These are phyloP conservation scores for Centrapalus pauciflorus DNA, from an alignment of 129 eudicot species.

Conservation along the genomic window DNA sequence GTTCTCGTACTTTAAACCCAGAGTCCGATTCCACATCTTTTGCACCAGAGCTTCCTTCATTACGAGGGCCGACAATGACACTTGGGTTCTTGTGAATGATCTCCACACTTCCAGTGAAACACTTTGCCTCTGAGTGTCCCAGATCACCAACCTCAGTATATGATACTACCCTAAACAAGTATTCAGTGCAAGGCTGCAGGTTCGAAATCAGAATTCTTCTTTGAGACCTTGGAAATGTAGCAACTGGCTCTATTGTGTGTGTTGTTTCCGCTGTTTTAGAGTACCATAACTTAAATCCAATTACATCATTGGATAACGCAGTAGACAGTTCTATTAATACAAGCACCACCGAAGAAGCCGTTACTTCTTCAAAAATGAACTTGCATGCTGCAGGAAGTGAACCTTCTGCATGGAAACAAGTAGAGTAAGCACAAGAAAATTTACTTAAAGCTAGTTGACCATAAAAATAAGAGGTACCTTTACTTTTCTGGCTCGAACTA, in stretches of 20 bases:
- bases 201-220: conserved; percentile 69
- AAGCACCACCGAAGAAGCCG: conserved; percentile 64
- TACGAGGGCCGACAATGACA: conserved; percentile 12
- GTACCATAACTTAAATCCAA: conserved; percentile 88
- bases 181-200: conserved; percentile 90
- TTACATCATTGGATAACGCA: conserved; percentile 33
- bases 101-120: conserved; percentile 78
- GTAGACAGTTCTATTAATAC: conserved; percentile 72
- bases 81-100: conserved; percentile 38
- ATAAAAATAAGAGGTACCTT: conserved; percentile 33
- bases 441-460: not conserved
- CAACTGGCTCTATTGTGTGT: conserved; percentile 63
- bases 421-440: not conserved
- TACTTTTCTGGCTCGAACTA: conserved; percentile 21
- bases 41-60: conserved; percentile 51
- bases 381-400: conserved; percentile 98
- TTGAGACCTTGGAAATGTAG: conserved; percentile 58
- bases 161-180: conserved; percentile 70
- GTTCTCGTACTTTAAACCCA: conserved; percentile 84
- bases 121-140: conserved; percentile 87
- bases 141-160: conserved; percentile 69
- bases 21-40: conserved; percentile 58
- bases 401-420: conserved; percentile 50
- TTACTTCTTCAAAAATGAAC: conserved; percentile 78
- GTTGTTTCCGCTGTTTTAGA: conserved; percentile 52